Base-by-base conservation (phyloP, 805 yeast genomes). In the Clavispora fructus region DNA sequence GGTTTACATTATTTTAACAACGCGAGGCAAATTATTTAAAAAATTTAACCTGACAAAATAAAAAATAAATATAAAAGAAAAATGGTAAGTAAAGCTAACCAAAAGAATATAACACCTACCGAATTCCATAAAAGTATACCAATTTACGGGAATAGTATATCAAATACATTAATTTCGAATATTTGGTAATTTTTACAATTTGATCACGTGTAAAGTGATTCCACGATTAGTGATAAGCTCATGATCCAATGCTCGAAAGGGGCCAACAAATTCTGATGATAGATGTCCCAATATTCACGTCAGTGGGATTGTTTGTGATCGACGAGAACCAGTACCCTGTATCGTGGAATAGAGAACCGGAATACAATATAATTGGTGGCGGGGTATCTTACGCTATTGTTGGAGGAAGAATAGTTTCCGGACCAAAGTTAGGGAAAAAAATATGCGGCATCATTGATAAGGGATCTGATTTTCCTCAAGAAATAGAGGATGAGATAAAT, bases 271-370 rank as follows among this genome's bases (percentile, higher is more conserved):
- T 14, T 17, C 19, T 14, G 9, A 40, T 40, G 38, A 19, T 5
- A 23, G 12, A 13, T 2, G 32, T 42, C 6, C 57, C 58, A 4
- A 39, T 55, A n/a, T 77, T 87, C 57, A 74, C 85, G 17, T 77
- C 95, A 1, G 70, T 87, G 70, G 98, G 97, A 40, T 84, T 91
- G 88, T 85, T 89, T 65, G 89, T 92, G 57, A 76, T 91, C 14
- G 98, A 91, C 63, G 96, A 88, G 52, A 87, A 90, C 54, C 82
- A 79, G 46, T 82, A 79, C 56, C 74, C 79, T 0, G 60, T 63
- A 42, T 54, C 63, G 44, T 52, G 65, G 51, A 42, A 67, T 47
- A 45, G 72, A 53, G 51, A 47, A 35, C 55, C 67, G 23, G 71
- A 68, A 52, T 61, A 56, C 50, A 62, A 87, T 59, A 73, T 91